Percentiles rank a stretch among this genome's conserved stretches.
Conservation (phyloP, 2,329 filamentous ascomycete genomes). For the Diaporthe sp. region DNA sequence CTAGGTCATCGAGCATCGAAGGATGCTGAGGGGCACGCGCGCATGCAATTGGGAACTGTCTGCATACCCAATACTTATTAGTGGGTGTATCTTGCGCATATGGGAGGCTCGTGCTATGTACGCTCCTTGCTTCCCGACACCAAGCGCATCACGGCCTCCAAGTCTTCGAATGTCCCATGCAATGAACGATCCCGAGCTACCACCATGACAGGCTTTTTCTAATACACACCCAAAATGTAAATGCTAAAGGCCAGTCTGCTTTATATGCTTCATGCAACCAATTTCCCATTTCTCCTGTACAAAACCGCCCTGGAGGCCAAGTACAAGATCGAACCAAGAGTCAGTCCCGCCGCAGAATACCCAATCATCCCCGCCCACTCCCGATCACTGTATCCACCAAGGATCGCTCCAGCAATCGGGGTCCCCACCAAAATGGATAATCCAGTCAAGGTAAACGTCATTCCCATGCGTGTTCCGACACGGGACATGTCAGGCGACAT, state of each 20-base stretch:
- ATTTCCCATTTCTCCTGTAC: slow-evolving; percentile 38
- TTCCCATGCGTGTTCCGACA: slow-evolving; percentile 55
- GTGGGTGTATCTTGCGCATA: not conserved
- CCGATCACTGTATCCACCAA: slow-evolving; percentile 41
- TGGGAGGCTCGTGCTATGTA: not conserved
- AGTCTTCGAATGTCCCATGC: not conserved
- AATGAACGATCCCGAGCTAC: not conserved
- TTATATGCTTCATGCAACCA: slow-evolving; percentile 24
- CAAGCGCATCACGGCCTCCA: too few species aligned
- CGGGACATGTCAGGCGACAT: slow-evolving; percentile 49
- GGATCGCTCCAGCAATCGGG: slow-evolving; percentile 61
- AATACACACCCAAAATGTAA: not conserved
- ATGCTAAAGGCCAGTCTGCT: not conserved
- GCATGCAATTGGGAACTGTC: not conserved
- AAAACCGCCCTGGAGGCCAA: slow-evolving; percentile 38
- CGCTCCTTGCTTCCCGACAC: not conserved
- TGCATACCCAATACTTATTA: not conserved
- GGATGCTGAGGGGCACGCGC: too few species aligned
- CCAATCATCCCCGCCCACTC: slow-evolving; percentile 47
- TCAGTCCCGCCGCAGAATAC: slow-evolving; percentile 44
- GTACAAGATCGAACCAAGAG: slow-evolving; percentile 41
- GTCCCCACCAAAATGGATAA: slow-evolving; percentile 63
- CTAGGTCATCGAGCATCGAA: not conserved
- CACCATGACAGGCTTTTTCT: not conserved
- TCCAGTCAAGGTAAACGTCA: slow-evolving; percentile 49